Evolutionary conservation across 2,329 filamentous ascomycete genomes (phyloP).

Genomic region (Fusarium coffeatum): DNA sequence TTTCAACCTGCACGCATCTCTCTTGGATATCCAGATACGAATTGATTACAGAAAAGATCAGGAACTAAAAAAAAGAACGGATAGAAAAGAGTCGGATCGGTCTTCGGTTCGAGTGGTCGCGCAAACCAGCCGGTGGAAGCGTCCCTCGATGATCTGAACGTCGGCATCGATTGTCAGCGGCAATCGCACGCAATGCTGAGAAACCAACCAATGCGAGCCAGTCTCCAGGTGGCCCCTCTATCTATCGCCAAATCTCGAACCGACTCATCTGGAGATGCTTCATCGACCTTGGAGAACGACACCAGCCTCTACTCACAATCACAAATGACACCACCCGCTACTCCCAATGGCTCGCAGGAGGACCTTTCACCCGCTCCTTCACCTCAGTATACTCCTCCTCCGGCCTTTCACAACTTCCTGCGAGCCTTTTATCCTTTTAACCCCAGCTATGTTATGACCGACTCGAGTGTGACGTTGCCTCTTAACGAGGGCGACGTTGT

Average conservation of each 20-base stretch:
- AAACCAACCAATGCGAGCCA: slow-evolving; percentile 63
- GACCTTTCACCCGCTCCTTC: slow-evolving; percentile 55
- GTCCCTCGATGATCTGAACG: slow-evolving; percentile 48
- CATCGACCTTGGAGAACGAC: slow-evolving; percentile 48
- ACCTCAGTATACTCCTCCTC: slow-evolving; percentile 59
- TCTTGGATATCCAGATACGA: slow-evolving; percentile 40
- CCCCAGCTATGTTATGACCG: slow-evolving; percentile 79
- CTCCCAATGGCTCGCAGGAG: slow-evolving; percentile 76
- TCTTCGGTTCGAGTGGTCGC: slow-evolving; percentile 40
- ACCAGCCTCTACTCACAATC: slow-evolving; percentile 60
- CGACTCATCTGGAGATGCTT: slow-evolving; percentile 47
- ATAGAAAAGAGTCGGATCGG: slow-evolving; percentile 26
- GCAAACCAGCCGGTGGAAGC: slow-evolving; percentile 33
- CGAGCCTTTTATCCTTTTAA: slow-evolving; percentile 95
- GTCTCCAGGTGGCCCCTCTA: slow-evolving; percentile 71
- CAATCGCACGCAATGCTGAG: slow-evolving; percentile 54
- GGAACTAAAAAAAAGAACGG: not conserved
- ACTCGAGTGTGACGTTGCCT: slow-evolving; percentile 87
- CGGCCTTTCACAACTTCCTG: slow-evolving; percentile 92
- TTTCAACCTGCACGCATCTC: slow-evolving; percentile 3
- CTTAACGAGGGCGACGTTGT: slow-evolving; percentile 93
- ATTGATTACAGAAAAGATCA: slow-evolving; percentile 3
- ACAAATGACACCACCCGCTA: slow-evolving; percentile 82
- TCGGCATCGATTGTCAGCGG: slow-evolving; percentile 40
- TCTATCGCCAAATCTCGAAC: slow-evolving; percentile 60